These are phyloP conservation scores for Mycosphaerella sp. DNA, from an alignment of 2,329 filamentous ascomycete species.

Conservation along the genomic window DNA sequence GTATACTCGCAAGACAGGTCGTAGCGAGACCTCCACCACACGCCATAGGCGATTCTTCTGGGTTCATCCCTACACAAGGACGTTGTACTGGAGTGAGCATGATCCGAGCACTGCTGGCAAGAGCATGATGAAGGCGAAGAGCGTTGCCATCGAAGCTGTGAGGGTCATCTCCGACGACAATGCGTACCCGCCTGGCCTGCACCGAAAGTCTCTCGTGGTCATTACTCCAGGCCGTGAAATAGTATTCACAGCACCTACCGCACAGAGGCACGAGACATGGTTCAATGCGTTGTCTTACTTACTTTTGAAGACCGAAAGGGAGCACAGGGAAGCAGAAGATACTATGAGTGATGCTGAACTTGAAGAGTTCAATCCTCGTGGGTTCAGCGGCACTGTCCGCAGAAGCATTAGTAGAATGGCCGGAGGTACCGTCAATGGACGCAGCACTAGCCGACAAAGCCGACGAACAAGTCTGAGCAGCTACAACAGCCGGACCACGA, in stretches of 20 bases:
- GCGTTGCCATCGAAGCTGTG: constrained; percentile 87
- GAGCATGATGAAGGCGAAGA: constrained; percentile 73
- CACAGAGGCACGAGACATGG: constrained; percentile 95
- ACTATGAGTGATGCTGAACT: constrained; percentile 55
- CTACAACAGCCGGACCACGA: constrained; percentile 51
- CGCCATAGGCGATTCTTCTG: constrained; percentile 96
- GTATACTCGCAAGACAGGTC: constrained; percentile 91
- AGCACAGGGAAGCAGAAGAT: constrained; percentile 45
- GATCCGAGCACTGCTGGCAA: constrained; percentile 78
- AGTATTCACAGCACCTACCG: constrained; percentile 91
- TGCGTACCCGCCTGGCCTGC: constrained; percentile 86
- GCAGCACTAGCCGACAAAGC: constrained; percentile 32
- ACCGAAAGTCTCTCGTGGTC: constrained; percentile 87
- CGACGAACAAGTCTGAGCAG: constrained; percentile 33
- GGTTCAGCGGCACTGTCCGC: constrained; percentile 33
- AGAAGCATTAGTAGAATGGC: constrained; percentile 50
- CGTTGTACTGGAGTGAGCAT: constrained; percentile 90
- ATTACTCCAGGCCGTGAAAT: constrained; percentile 81
- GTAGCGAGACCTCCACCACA: constrained; percentile 79
- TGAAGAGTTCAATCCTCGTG: constrained; percentile 70
- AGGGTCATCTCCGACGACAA: constrained; percentile 92
- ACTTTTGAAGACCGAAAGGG: constrained; percentile 62
- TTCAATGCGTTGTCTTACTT: constrained; percentile 95
- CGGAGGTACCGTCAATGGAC: constrained; percentile 48
- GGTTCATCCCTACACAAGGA: constrained; percentile 96